Conservation (phyloP, 768 basidiomycete genomes). For the Suillus paluster region DNA sequence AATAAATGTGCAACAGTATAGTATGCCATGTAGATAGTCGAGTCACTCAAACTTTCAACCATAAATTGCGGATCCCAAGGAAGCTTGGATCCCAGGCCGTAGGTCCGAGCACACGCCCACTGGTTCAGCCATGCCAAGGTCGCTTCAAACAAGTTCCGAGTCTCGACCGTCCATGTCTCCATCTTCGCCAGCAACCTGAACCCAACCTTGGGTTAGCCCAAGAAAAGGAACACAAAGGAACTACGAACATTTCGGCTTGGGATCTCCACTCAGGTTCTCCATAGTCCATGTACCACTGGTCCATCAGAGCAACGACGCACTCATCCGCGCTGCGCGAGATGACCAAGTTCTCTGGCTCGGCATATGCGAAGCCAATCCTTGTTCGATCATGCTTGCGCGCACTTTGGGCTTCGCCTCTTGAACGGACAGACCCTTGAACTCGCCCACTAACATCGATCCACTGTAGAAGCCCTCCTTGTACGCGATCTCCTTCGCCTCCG, state of each 20-base stretch:
- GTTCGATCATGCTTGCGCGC: slow-evolving; percentile 78
- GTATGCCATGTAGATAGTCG: slow-evolving; percentile 98
- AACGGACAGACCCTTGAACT: slow-evolving; percentile 86
- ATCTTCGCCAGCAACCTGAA: slow-evolving; percentile 76
- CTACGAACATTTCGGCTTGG: slow-evolving; percentile 76
- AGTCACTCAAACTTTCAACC: slow-evolving; percentile 96
- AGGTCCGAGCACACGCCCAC: slow-evolving; percentile 99
- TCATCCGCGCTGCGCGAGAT: slow-evolving; percentile 91
- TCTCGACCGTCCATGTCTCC: slow-evolving; percentile 90
- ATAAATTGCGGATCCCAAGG: slow-evolving; percentile 98
- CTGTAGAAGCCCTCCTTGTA: slow-evolving; percentile 99
- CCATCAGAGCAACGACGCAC: slow-evolving; percentile 97
- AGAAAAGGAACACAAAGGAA: slow-evolving; percentile 6
- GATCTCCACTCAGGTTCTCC: slow-evolving; percentile 88
- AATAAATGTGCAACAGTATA: slow-evolving; percentile 92
- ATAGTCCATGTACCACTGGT: slow-evolving; percentile 99
- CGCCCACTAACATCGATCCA: slow-evolving; percentile 89
- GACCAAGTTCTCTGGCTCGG: slow-evolving; percentile 92
- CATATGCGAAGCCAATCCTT: slow-evolving; percentile 82
- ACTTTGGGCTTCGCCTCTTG: slow-evolving; percentile 93
- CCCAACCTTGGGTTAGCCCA: background rate
- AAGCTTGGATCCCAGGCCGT: slow-evolving; percentile 93
- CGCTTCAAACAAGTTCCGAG: slow-evolving; percentile 88
- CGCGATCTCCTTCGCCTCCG: slow-evolving; percentile 95
- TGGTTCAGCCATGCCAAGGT: slow-evolving; percentile 95